These are phyloP conservation scores for Pythium dissimile DNA, from an alignment of 352 stramenopile genomes.

Conservation along the genomic window DNA sequence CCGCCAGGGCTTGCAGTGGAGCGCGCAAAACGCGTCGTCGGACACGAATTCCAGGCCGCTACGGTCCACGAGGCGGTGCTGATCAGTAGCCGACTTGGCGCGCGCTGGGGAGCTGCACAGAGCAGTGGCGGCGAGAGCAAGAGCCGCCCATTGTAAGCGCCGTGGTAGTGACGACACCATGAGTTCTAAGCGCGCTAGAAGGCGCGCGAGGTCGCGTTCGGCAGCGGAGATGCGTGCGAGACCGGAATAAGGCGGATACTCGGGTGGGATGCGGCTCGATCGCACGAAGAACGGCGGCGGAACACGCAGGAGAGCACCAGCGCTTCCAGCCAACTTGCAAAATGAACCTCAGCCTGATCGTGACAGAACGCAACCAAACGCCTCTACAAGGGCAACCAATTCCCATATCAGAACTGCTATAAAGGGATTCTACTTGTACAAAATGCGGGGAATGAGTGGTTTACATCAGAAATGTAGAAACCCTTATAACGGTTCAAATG, in stretches of 20 bases:
- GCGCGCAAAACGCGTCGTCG: constrained; percentile 42
- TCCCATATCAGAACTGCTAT: too few species aligned
- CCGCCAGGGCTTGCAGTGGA: constrained; percentile 44
- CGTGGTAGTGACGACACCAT: not conserved
- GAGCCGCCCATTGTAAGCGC: not conserved
- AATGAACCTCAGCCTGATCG: too few species aligned
- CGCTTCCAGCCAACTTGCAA: too few species aligned
- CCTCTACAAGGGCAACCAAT: too few species aligned
- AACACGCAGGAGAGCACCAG: too few species aligned
- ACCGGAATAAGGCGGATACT: not conserved
- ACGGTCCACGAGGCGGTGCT: constrained; percentile 28
- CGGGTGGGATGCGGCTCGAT: not conserved
- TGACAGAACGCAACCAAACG: too few species aligned
- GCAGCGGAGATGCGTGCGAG: not conserved
- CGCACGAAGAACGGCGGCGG: not conserved
- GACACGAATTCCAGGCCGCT: constrained; percentile 43
- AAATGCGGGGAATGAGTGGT: too few species aligned
- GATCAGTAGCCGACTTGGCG: not conserved
- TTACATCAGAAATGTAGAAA: too few species aligned
- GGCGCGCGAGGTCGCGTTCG: not conserved
- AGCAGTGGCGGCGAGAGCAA: not conserved
- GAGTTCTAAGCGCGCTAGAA: not conserved
- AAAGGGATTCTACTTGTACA: too few species aligned
- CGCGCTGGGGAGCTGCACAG: not conserved
- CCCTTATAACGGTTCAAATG: not conserved